Evolutionary conservation across 176 grass and related monocot genomes (phyloP), one percentile per base, ranked within the genome.

Genomic region (Oryza longistaminata): DNA sequence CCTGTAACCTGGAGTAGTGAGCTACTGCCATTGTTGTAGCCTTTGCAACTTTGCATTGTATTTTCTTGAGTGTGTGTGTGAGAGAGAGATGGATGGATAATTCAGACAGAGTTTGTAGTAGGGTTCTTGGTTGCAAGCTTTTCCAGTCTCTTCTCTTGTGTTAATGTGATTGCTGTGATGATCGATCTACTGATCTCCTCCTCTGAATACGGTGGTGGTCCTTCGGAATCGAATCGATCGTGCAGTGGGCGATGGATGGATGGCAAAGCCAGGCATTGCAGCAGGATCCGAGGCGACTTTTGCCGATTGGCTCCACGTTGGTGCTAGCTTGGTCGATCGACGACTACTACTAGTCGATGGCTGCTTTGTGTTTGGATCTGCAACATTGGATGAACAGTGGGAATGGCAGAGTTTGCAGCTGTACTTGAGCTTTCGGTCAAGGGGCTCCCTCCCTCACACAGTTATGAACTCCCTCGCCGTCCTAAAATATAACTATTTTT

Each of bases 281-380:
- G 53, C 55, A 61, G 34, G 13, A 66, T 84, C 82, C 82, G 42
- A 75, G 82, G 82, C 71, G 82, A 39, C 82, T 75, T 84, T 84
- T 75, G 8, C 3, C 37, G 60, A 66, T 62, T 79, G 11, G 21
- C 64, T 64, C 39, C 81, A 73, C 70, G 70, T 83, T 83, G 5
- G 35, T 37, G 35, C 43, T 13, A 48, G 4, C 34, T 35, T 35
- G 34, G 4, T 35, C 34, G 34, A 35, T 35, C 34, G 29, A 31
- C 29, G 2, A 31, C 29, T 31, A 31, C 29, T 31, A 31, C 11
- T 12, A 40, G 2, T n/a, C 68, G 29, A 53, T 15, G 13, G 6
- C 21, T 43, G 39, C 39, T 22, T 72, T 15, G 46, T 13, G 46
- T 15, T 49, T 49, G 46, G 46, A 49, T 49, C 46, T 49, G 13